phyloP scores from a whole-genome alignment of 768 basidiomycete species.

The Calocera cornea region DNA sequence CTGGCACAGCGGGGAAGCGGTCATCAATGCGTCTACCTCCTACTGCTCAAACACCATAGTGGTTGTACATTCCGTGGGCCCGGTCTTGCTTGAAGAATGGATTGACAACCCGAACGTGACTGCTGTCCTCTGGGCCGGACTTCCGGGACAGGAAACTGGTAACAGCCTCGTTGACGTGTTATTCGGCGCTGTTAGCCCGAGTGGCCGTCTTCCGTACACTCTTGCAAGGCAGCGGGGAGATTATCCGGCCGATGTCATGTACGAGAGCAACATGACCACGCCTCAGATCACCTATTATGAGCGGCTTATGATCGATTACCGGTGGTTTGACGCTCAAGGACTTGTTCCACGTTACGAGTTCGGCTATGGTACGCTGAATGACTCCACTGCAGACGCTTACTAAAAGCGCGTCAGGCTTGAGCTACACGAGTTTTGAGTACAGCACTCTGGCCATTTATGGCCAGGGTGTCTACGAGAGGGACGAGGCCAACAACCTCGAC shows the following conservation, averaged over 20 bases:
- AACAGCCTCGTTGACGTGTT: constrained; percentile 52
- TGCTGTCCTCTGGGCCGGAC: constrained; percentile 48
- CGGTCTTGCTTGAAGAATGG: constrained; percentile 56
- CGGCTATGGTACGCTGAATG: constrained; percentile 32
- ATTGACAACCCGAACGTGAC: constrained; percentile 62
- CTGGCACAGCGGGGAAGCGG: constrained; percentile 13
- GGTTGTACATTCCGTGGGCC: constrained; percentile 50
- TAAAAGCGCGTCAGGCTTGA: constrained; percentile 62
- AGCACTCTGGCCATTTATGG: constrained; percentile 32
- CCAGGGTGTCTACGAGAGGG: neutral
- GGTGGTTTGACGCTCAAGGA: constrained; percentile 40
- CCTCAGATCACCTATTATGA: constrained; percentile 51
- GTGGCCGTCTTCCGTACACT: constrained; percentile 30
- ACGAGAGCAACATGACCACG: constrained; percentile 41
- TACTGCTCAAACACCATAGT: constrained; percentile 47
- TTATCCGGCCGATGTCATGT: constrained; percentile 29
- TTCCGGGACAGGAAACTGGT: constrained; percentile 69
- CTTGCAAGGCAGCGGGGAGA: constrained; percentile 27
- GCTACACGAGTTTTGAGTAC: constrained; percentile 60
- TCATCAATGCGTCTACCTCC: constrained; percentile 8
- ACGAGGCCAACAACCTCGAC: neutral
- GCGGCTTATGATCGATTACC: constrained; percentile 42
- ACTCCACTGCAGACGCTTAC: constrained; percentile 60
- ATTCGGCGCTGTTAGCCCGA: constrained; percentile 62
- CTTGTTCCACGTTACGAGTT: constrained; percentile 38